Evolutionary conservation across 768 basidiomycete species (phyloP).

Genomic region (Mycena rebaudengoi): DNA sequence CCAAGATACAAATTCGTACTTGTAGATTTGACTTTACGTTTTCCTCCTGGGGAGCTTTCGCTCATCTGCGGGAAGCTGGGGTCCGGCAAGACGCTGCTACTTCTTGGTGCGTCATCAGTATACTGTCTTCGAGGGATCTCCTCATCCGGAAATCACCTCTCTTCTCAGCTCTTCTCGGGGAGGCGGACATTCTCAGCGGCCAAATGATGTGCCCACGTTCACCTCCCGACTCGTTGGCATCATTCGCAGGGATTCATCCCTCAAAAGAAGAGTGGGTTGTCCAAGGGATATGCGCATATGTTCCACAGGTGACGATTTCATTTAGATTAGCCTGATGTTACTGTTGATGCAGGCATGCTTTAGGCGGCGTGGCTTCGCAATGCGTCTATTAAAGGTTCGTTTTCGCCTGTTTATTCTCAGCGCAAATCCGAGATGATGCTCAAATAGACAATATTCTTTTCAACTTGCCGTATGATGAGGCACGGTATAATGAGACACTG

Average conservation of each 20-base stretch:
- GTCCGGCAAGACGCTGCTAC: conserved; percentile 87
- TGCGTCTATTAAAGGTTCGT: conserved; percentile 53
- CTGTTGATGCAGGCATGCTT: neutral
- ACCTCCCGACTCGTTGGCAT: conserved; percentile 78
- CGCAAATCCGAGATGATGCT: too few relatives aligned
- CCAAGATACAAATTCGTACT: conserved; percentile 69
- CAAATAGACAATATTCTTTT: conserved; percentile 50
- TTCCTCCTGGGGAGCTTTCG: conserved; percentile 82
- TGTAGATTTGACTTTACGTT: conserved; percentile 78
- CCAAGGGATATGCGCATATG: conserved; percentile 82
- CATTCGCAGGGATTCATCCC: conserved; percentile 53
- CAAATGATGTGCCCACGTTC: conserved; percentile 85
- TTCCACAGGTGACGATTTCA: conserved; percentile 66
- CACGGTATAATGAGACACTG: conserved; percentile 63
- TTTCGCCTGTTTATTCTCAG: neutral
- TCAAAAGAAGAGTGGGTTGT: conserved; percentile 82
- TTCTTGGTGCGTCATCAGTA: conserved; percentile 61
- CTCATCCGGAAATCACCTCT: conserved; percentile 18
- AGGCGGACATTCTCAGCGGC: conserved; percentile 86
- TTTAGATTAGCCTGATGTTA: neutral
- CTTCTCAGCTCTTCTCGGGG: conserved; percentile 88
- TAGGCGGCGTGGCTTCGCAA: conserved; percentile 63
- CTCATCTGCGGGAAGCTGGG: conserved; percentile 90
- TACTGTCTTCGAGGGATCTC: neutral
- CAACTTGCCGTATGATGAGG: conserved; percentile 41